Evolutionary conservation across 176 grass and related monocot genomes (phyloP).

Genomic region (Phragmites australis): DNA sequence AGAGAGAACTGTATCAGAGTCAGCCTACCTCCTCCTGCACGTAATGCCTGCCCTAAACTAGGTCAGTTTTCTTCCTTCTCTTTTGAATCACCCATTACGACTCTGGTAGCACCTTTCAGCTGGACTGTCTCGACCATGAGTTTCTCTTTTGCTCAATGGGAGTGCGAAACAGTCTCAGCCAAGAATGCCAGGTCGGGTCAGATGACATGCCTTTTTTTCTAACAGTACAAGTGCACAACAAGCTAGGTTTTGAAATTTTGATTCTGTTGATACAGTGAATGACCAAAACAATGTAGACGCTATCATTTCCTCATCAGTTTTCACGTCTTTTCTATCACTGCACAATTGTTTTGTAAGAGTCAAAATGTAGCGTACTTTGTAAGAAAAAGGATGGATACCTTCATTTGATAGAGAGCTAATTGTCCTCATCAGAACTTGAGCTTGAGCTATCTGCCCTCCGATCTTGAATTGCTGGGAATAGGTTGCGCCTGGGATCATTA

Average conservation of each 20-base stretch:
- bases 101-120: not conserved
- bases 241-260: not conserved
- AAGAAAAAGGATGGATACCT: constrained; percentile 2
- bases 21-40: constrained; percentile 22
- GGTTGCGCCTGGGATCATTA: constrained; percentile 48
- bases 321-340: not conserved
- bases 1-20: not conserved
- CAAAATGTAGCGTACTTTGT: not conserved
- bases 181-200: not conserved
- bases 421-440: constrained; percentile 42
- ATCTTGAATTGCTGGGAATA: constrained; percentile 70
- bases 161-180: not conserved
- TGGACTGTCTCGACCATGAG: not conserved
- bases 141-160: not conserved
- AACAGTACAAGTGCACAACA: not conserved
- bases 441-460: constrained; percentile 58
- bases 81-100: not conserved
- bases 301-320: not conserved
- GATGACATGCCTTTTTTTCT: not conserved
- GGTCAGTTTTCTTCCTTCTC: not conserved
- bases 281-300: not conserved
- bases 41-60: constrained; percentile 30
- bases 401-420: constrained; percentile 27
- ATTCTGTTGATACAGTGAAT: constrained; percentile 10
- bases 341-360: not conserved